phyloP scores from a whole-genome alignment of 2,329 filamentous ascomycete species.

The Aspergillus fumigatus region DNA sequence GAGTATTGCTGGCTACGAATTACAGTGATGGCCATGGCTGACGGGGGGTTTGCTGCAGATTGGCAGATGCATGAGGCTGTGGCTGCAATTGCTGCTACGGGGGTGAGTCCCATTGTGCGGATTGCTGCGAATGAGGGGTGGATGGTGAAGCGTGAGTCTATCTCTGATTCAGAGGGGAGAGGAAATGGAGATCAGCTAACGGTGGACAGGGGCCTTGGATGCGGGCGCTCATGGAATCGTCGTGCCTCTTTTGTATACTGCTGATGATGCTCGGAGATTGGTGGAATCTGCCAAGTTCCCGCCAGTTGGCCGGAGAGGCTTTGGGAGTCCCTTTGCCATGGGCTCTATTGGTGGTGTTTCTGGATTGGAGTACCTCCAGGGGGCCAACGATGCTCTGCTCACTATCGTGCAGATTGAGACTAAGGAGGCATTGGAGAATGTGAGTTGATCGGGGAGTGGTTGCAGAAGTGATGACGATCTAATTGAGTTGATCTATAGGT shows the following conservation, averaged over 20 bases:
- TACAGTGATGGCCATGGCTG: neutral
- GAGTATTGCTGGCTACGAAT: conserved; percentile 3
- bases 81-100: conserved; percentile 40
- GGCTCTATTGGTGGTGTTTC: conserved; percentile 38
- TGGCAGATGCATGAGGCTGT: conserved; percentile 53
- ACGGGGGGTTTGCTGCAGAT: conserved; percentile 12
- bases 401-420: conserved; percentile 47
- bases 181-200: neutral
- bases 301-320: conserved; percentile 51
- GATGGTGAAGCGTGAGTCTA: conserved; percentile 54
- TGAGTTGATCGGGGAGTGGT: conserved; percentile 9
- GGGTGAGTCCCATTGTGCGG: conserved; percentile 42
- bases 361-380: conserved; percentile 47
- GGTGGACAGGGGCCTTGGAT: conserved; percentile 48
- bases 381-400: conserved; percentile 51
- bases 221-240: conserved; percentile 57
- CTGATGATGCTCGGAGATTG: conserved; percentile 49
- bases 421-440: conserved; percentile 36
- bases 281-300: conserved; percentile 54
- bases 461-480: neutral
- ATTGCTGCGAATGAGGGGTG: conserved; percentile 56
- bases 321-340: conserved; percentile 53
- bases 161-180: neutral
- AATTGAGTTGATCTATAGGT: conserved; percentile 22
- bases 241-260: conserved; percentile 50